Evolutionary conservation across 345 rosid genomes (phyloP), one percentile per base, ranked within the genome.

Genomic region (Combretum micranthum): DNA sequence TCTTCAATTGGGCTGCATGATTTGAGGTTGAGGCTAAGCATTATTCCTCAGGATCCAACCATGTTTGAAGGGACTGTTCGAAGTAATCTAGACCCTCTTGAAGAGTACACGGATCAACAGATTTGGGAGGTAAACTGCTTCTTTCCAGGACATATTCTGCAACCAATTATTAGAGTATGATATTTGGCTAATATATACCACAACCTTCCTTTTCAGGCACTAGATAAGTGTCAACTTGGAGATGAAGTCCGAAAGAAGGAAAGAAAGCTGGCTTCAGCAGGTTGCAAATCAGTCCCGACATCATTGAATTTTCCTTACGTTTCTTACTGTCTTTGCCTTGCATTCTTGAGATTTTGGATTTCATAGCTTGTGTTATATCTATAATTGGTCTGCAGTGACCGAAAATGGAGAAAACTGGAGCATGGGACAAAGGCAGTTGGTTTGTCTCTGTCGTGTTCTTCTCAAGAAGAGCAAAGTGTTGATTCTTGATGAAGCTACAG

Each of bases 391-490:
- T 51, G 52, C 75, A 79, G 98, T 88, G 47, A 66, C 70, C 0
- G 95, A 91, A 64, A 91, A 91, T 64, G 96, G 98, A 62, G 96
- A 84, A 61, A 91, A 88, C 63, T 91, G 98, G 96, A 91, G 98
- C 60, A 84, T 86, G 90, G 95, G 98, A 13, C 96, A 91, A 74
- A 79, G 92, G 60, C 96, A 91, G 65, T 77, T 91, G 0, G 88
- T 84, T 9, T 91, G 96, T 65, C 85, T 91, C 0, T 90, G 95
- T 0, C 85, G 96, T 17, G 95, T 88, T 50, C 78, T 91, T 18
- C 84, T 88, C 1, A 86, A 86, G 79, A 84, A 77, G 73, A 88
- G 85, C 63, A 88, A 82, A 60, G 77, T 91, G 53, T 66, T 91
- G 76, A 90, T 86, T 18, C 88, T 88, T 11, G 96, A 92, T 44